A percentile compares a stretch with the other conserved stretches of the same genome.
phyloP scores from a whole-genome alignment of 2,329 filamentous ascomycete genomes.

The Calonectria pteridis region DNA sequence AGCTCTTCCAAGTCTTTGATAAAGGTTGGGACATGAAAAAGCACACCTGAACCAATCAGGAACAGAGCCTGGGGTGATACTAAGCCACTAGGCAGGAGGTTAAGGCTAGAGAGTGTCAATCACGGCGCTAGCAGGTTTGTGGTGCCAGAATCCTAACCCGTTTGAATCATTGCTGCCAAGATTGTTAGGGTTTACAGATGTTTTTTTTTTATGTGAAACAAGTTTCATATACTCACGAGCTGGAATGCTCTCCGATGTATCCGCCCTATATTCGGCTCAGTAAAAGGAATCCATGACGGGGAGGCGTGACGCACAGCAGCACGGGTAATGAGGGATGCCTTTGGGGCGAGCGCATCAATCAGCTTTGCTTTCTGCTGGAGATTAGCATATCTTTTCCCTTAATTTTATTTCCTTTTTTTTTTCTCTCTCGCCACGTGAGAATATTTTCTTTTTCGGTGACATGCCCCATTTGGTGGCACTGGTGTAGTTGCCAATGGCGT shows the following conservation, averaged over 20 bases:
- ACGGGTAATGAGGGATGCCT: constrained; percentile 17
- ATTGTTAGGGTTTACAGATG: background rate
- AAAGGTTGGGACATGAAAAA: constrained; percentile 28
- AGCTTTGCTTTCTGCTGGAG: constrained; percentile 24
- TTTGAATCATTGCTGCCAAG: constrained; percentile 16
- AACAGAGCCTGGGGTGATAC: constrained; percentile 18
- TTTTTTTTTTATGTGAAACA: background rate
- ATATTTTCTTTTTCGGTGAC: background rate
- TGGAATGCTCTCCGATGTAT: constrained; percentile 30
- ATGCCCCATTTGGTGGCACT: background rate
- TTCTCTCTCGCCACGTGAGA: background rate
- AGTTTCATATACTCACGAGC: constrained; percentile 5
- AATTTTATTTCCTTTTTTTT: background rate
- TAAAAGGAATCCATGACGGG: background rate
- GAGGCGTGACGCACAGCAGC: constrained; percentile 14
- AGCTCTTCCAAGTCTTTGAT: constrained; percentile 50
- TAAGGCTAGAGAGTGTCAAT: constrained; percentile 15
- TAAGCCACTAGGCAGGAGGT: constrained; percentile 25
- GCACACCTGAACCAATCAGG: constrained; percentile 23
- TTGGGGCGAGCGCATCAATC: constrained; percentile 20
- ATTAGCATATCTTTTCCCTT: background rate
- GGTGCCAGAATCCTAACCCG: background rate
- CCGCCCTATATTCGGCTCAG: constrained; percentile 27
- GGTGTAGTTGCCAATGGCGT: background rate
- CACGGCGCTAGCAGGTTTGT: background rate